Base-by-base conservation (phyloP, 352 stramenopile species). In the Phytophthora sp. region DNA sequence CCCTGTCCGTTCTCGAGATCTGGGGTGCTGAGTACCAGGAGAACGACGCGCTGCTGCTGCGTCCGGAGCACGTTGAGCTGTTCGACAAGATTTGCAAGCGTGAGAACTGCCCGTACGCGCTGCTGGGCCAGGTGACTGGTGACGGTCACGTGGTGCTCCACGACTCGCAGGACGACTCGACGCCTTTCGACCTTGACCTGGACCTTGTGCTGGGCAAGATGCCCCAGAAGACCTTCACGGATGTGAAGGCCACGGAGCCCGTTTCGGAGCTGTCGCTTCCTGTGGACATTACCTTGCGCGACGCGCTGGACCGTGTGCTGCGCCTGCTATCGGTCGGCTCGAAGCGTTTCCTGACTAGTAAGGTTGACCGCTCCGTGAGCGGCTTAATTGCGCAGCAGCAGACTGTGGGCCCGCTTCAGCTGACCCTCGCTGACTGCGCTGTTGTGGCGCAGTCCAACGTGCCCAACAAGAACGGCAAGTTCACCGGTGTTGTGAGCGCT, bases 21-120 rank as follows among this genome's bases (percentile, higher is more conserved):
- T 99, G 97, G 97, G 97, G 97, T 31, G 97, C 97, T 13, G 98
- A 99, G 87, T 99, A 99, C 80, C 98, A 99, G 82, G 98, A 99
- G 76, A 99, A 99, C 71, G 98, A 99, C 66, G 97, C 95, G 20
- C 76, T 99, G 18, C 76, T 99, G 23, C 90, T 99, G 42, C 82
- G 85, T 43, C 84, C 94, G 6, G 81, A 96, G 42, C 88, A 98
- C 57, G 76, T 89, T 5, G 87, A 96, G 6, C 58, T 98, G 7
- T 98, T 99, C 63, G 72, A 97, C 66, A 84, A 88, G 62, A 98
- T 99, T 59, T 98, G 96, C 31, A 84, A 91, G 49, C 90, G 98
- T 39, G 98, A 99, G 81, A 98, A 99, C 62, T 99, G 97, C 57
- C 96, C 96, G 26, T 97, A 98, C 58, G 77, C 92, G 18, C 86